These are phyloP conservation scores for Fusarium sambucinum DNA, from an alignment of 2,329 filamentous ascomycete species.

Conservation along the genomic window DNA sequence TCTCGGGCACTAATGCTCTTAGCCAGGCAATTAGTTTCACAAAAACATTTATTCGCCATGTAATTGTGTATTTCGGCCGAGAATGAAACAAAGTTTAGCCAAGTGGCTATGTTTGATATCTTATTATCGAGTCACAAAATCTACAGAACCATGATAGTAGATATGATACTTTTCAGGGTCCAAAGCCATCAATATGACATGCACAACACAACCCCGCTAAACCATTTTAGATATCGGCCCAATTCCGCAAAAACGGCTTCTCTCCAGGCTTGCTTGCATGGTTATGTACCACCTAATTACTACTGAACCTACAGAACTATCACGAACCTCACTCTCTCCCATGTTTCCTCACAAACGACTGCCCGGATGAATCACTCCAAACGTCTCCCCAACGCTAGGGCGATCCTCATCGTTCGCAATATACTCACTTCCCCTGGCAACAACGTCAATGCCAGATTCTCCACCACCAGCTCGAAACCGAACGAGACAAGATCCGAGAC, in stretches of 20 bases:
- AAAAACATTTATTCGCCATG: no score
- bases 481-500: not conserved
- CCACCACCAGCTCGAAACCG: not conserved
- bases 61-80: not conserved
- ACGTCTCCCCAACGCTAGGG: slow-evolving; percentile 47
- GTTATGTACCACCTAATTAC: not conserved
- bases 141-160: not conserved
- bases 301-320: not conserved
- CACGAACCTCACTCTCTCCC: slow-evolving; percentile 6
- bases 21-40: no score
- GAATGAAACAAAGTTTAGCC: not conserved
- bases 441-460: not conserved
- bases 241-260: slow-evolving; percentile 23
- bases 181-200: not conserved
- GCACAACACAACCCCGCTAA: slow-evolving; percentile 27
- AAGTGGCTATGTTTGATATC: not conserved
- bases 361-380: slow-evolving; percentile 50
- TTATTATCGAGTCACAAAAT: not conserved
- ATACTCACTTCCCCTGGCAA: slow-evolving; percentile 11
- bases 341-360: slow-evolving; percentile 36
- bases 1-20: no score
- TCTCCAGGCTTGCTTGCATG: slow-evolving; percentile 4
- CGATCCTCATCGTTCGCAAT: slow-evolving; percentile 32
- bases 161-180: slow-evolving; percentile 11
- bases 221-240: slow-evolving; percentile 27